phyloP scores from a whole-genome alignment of 179 eudicot species.

The Actinidia chinensis region DNA sequence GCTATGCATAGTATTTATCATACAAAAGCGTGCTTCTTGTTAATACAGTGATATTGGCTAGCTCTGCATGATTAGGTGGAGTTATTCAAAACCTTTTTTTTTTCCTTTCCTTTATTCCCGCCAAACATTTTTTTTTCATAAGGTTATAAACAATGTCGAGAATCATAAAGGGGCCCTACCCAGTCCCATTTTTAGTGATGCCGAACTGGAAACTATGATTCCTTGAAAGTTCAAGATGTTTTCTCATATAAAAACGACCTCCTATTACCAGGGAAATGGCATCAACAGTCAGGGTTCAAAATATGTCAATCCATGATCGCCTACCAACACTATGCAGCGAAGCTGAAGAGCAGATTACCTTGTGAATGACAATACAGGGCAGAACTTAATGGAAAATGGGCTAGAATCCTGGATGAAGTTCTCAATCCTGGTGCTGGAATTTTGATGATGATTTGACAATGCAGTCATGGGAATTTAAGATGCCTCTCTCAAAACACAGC shows the following conservation, averaged over 20 bases:
- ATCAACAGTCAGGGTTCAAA: conserved; percentile 33
- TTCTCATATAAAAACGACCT: conserved; percentile 34
- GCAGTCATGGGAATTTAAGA: no score
- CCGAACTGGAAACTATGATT: conserved; percentile 46
- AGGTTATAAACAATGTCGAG: no score
- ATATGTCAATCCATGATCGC: conserved; percentile 57
- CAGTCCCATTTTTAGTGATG: conserved; percentile 61
- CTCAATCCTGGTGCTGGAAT: conserved; percentile 52
- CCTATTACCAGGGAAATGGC: conserved; percentile 34
- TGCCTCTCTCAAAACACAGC: conserved; percentile 27
- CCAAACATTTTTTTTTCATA: no score
- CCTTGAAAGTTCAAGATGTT: conserved; percentile 32
- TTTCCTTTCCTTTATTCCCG: no score
- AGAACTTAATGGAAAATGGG: conserved; percentile 34
- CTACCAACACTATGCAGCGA: conserved; percentile 65
- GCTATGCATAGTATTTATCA: no score
- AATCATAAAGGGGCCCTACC: conserved; percentile 56
- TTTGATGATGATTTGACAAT: no score
- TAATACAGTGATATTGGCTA: no score
- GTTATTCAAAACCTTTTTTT: no score
- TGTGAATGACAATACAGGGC: conserved; percentile 27
- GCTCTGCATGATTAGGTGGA: no score
- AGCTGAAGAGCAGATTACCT: conserved; percentile 44
- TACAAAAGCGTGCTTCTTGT: no score
- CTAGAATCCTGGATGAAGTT: conserved; percentile 16